Evolutionary conservation across 2,329 filamentous ascomycete genomes (phyloP).

Genomic region (Colletotrichum nymphaeae): DNA sequence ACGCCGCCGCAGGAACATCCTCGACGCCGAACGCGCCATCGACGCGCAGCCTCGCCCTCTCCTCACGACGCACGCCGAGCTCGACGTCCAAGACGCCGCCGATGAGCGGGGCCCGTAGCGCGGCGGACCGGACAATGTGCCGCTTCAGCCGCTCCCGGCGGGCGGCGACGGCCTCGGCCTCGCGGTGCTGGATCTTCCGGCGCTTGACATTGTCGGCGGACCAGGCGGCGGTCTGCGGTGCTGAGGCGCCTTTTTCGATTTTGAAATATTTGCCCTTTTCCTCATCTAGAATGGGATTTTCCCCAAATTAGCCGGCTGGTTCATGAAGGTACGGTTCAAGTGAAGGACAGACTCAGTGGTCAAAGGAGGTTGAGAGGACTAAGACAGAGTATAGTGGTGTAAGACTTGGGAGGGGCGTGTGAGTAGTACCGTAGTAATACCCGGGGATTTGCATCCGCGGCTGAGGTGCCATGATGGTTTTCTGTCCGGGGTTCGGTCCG

Average conservation of each 20-base stretch:
- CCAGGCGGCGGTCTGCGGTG: slow-evolving; percentile 63
- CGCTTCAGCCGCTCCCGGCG: slow-evolving; percentile 46
- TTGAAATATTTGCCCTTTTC: slow-evolving; percentile 76
- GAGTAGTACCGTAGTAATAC: slow-evolving; percentile 61
- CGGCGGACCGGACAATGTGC: slow-evolving; percentile 51
- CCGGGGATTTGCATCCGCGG: slow-evolving; percentile 57
- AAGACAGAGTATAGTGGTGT: not conserved
- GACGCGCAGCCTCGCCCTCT: slow-evolving; percentile 1
- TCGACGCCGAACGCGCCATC: slow-evolving; percentile 31
- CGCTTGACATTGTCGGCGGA: slow-evolving; percentile 69
- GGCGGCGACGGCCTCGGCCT: slow-evolving; percentile 41
- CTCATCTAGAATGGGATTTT: slow-evolving; percentile 51
- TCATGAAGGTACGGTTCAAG: not conserved
- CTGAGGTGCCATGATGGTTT: slow-evolving; percentile 27
- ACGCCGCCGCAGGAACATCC: slow-evolving; percentile 48
- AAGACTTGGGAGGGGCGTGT: not conserved
- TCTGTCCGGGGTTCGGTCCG: not conserved
- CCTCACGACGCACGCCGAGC: slow-evolving; percentile 42
- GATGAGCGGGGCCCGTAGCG: slow-evolving; percentile 43
- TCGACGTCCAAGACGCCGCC: slow-evolving; percentile 50
- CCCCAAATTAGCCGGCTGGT: not conserved
- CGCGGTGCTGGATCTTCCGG: slow-evolving; percentile 59
- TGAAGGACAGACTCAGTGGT: not conserved
- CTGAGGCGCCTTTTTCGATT: slow-evolving; percentile 68
- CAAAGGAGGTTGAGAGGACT: not conserved